Evolutionary conservation across 495 filamentous ascomycete genomes (phyloP), one percentile per base, ranked within the genome.

Genomic region (Gamarada debralockiae): DNA sequence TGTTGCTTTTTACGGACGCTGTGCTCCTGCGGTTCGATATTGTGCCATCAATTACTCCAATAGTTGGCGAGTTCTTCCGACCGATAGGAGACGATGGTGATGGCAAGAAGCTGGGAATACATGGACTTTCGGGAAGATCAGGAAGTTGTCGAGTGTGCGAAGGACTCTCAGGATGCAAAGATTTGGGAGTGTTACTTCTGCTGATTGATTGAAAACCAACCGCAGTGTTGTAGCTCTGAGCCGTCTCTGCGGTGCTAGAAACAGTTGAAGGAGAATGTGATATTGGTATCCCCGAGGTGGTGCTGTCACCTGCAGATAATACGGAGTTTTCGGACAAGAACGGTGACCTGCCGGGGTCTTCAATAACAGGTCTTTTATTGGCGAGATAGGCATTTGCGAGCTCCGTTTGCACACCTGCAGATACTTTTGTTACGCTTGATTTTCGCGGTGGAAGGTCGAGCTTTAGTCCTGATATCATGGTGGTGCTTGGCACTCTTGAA

Each of bases 401-500:
- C 20, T 48, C 49, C 9, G 40, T 27, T 29, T 52, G 8, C 15
- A 40, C 20, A 1, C 43, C 9, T 15, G 15, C 6, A 14, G 53
- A 41, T 4, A 50, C 18, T 37, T 34, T 44, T 12, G 50, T 3
- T 13, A 48, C 29, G 22, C 54, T 57, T 14, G 46, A 50, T 13
- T 27, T 61, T 5, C 44, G 33, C 1, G 54, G 34, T 14, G 54
- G 41, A 4, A 51, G 29, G n/a, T 53, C 50, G 7, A 48, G 12
- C 37, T 53, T 58, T 0, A 45, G 7, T 7, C 43, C 8, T 6
- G 48, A 47, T n/a, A 42, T 48, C 13, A 39, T 14, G 2, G 40
- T 40, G 6, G 31, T 21, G 20, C 55, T 50, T 24, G 49, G 44
- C 21, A 56, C 33, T 13, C 45, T 55, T 8, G 60, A 63, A n/a